Conservation (phyloP, 2,329 filamentous ascomycete species). For the Elsinoe fawcettii region DNA sequence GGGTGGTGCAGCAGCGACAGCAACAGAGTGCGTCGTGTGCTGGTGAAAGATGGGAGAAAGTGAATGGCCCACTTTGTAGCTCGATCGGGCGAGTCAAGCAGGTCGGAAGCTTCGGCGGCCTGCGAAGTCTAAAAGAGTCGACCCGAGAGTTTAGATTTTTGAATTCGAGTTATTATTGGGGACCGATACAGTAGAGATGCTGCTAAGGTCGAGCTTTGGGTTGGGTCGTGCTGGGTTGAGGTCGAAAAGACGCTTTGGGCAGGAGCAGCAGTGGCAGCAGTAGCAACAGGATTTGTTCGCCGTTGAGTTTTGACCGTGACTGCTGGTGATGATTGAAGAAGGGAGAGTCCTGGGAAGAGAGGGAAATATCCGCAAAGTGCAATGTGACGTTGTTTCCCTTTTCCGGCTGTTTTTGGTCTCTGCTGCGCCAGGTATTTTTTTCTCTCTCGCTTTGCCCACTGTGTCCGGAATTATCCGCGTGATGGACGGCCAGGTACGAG, state of each 20-base stretch:
- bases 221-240: not conserved
- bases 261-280: not conserved
- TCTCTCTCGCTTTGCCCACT: not conserved
- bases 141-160: not conserved
- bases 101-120: constrained; percentile 6
- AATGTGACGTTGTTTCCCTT: not conserved
- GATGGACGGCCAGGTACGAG: not conserved
- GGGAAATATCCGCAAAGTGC: not conserved
- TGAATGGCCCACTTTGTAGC: constrained; percentile 3
- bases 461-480: not conserved
- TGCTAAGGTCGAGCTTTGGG: not conserved
- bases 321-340: not conserved
- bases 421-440: not conserved
- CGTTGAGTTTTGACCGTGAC: not conserved
- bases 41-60: constrained; percentile 1
- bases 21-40: constrained; percentile 8
- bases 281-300: not conserved
- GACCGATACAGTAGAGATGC: too few relatives aligned
- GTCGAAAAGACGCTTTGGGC: constrained; percentile 2
- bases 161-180: not conserved
- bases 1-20: not conserved
- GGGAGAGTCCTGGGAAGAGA: not conserved
- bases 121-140: constrained; percentile 7
- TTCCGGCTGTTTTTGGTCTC: not conserved
- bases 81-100: constrained; percentile 11